Evolutionary conservation across 2,329 filamentous ascomycete species (phyloP).

Genomic region (Biscogniauxia mediterranea): DNA sequence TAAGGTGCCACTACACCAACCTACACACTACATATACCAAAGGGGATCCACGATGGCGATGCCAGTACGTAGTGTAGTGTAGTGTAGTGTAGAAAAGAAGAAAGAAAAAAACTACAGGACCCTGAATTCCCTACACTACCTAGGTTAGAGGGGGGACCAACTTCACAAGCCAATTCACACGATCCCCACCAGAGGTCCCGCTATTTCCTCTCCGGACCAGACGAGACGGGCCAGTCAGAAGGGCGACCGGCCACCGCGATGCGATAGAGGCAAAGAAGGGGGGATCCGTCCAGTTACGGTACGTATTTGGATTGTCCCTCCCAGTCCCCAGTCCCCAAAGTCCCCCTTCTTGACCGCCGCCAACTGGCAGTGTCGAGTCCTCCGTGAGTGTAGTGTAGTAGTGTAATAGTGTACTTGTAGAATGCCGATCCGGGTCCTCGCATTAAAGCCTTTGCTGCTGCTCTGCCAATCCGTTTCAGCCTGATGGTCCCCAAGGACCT

Average conservation of each 20-base stretch:
- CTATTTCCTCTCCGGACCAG: neutral
- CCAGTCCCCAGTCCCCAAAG: too few relatives aligned
- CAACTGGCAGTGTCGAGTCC: neutral
- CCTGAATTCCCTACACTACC: neutral
- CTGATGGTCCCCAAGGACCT: neutral
- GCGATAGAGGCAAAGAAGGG: neutral
- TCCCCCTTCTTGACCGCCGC: neutral
- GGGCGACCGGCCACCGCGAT: neutral
- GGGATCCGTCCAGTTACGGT: neutral
- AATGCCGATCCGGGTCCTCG: conserved; percentile 7
- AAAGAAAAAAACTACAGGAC: neutral
- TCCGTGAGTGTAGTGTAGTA: neutral
- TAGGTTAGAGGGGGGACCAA: neutral
- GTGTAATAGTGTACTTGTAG: neutral
- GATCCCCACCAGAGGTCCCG: neutral
- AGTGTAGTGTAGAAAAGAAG: too few relatives aligned
- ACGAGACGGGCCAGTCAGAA: neutral
- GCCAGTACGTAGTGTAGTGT: too few relatives aligned
- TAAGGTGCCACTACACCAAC: neutral
- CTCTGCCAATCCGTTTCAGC: conserved; percentile 16
- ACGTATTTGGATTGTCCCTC: neutral
- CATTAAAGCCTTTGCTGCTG: conserved; percentile 2
- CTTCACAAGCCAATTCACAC: neutral
- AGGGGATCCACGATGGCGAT: too few relatives aligned
- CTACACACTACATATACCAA: too few relatives aligned